Evolutionary conservation across 2,329 filamentous ascomycete genomes (phyloP).

Genomic region (Botryotinia narcissicola): DNA sequence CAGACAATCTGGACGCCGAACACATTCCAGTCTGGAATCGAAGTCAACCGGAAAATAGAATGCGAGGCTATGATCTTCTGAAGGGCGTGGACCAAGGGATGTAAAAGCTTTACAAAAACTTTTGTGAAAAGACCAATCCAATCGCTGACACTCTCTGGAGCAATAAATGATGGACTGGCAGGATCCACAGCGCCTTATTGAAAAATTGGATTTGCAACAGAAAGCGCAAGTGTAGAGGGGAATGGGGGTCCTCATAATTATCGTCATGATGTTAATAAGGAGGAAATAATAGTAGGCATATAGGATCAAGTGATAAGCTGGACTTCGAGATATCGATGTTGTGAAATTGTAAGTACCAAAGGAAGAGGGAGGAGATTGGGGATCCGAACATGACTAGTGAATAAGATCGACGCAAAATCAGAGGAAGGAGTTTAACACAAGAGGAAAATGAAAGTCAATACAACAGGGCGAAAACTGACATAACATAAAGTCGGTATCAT

Average conservation of each 20-base stretch:
- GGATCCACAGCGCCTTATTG: neutral
- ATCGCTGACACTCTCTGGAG: neutral
- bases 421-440: neutral
- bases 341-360: neutral
- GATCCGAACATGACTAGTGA: neutral
- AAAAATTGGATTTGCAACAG: too few relatives aligned
- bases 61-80: neutral
- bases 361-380: too few relatives aligned
- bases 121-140: neutral
- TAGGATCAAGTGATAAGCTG: neutral
- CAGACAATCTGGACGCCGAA: neutral
- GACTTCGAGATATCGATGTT: neutral
- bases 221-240: neutral
- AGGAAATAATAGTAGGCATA: neutral
- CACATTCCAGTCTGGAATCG: neutral
- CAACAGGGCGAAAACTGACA: neutral
- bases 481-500: neutral
- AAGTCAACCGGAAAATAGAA: neutral
- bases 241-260: rapidly evolving
- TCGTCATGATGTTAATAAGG: neutral
- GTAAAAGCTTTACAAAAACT: neutral
- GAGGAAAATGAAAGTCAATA: too few relatives aligned
- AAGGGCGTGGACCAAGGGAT: neutral
- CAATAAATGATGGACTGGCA: neutral
- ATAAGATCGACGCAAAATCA: neutral